Base-by-base conservation (phyloP, 2,329 filamentous ascomycete genomes). In the Paraphaeosphaeria sporulosa region DNA sequence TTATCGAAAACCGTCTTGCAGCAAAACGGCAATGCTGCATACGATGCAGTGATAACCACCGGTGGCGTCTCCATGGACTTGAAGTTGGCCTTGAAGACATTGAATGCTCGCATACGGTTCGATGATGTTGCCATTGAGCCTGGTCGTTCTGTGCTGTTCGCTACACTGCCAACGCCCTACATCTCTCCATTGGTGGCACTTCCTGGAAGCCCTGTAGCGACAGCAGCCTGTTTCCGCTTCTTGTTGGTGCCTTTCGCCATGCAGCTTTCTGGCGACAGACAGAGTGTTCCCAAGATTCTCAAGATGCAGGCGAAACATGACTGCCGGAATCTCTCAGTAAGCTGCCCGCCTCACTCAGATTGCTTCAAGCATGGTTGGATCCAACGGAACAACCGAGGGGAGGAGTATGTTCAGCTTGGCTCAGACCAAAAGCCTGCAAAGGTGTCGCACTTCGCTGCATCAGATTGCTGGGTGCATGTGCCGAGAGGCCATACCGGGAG, bases 391-490 rank as follows among this genome's bases (percentile, higher is more conserved):
- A 32, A 6, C 6, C 40, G 50, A 27, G 61, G 56, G 17, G 55
- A 44, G 6, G 52, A 54, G 21, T 13, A 57, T 2, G 47, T 61
- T 10, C 32, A 43, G 34, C 38, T 63, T 34, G 59, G 61, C 25
- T 19, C 25, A 21, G 55, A 52, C 27, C 55, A 63, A 40, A 63
- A 55, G 25, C 61, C 58, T 25, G 55, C 55, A 43, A 57, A 60
- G 19, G 51, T 63, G 13, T 63, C 61, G n/a, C 61, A 63, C 13
- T 63, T 52, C 21, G 49, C 58, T 8, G 51, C 53, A 17, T 63
- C 55, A 3, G 58, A 61, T 49, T 63, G 55, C 27, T 63, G 61
- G 61, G 61, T 55, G 32, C 61, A 63, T 21, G 51, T 63, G 6
- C 52, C 52, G 5, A 56, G 55, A 54, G 38, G 52, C 10, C 51